Evolutionary conservation across 805 yeast species (phyloP), one percentile per base, ranked within the genome.

Genomic region (Pichia exigua): DNA sequence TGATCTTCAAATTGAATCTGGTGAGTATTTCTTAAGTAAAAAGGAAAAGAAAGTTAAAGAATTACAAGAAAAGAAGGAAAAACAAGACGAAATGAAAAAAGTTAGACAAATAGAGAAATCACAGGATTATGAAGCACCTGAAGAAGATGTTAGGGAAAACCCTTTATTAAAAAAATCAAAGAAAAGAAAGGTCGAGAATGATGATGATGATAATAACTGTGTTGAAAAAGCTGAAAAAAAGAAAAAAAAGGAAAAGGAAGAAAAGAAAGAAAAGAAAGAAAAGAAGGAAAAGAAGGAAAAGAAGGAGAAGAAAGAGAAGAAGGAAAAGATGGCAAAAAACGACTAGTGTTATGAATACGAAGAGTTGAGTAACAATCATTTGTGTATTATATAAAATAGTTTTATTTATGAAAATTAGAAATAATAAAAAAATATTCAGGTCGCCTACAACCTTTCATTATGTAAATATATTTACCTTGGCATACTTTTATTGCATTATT

Each of bases 1-100:
- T 70, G 99, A 94, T 79, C 74, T 91, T 67, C 95, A 90, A 73
- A 90, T 94, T 70, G 99, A 94, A 70, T 83, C 95, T 74, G 99
- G 99, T 80, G 99, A 94, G 70, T 94, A 89, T 72, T 94, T 94
- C 81, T 76, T 94, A 72, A 87, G 89, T 54, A 86, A 88, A 73
- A 80, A 75, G 62, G 96, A 91, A 63, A 89, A 88, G 74, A 84
- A 80, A 54, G 71, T 74, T 59, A 83, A 79, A 67, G 81, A 82
- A 57, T 72, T 84, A 55, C 83, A 82, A 52, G 91, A 86, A 63
- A 87, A 89, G 77, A 79, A 82, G 57, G 87, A 82, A 50, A 81
- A 86, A 61, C 95, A 91, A 65, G 83, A 77, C 48, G 88, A 81
- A 57, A 80, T 78, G 59, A 81, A 84, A 59, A 80, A 74, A 52